A percentile compares a stretch with the other conserved stretches of the same genome.
Evolutionary conservation across 441 rosid species (phyloP).

Genomic region (Adansonia rubrostipa): DNA sequence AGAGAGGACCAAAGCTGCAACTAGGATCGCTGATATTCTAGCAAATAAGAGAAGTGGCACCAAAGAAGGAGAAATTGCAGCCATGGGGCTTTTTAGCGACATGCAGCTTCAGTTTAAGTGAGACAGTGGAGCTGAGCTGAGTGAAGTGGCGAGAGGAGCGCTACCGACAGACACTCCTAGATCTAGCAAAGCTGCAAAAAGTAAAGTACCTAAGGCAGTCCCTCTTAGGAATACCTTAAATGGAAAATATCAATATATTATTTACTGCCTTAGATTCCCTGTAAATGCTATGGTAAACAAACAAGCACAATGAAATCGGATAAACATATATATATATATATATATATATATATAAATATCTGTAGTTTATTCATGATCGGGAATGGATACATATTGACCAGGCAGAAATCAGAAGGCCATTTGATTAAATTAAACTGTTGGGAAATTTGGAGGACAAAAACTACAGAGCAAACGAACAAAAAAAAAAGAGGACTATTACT

Average conservation of each 20-base stretch:
- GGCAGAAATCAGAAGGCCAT: too few species aligned
- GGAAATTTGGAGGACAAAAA: too few species aligned
- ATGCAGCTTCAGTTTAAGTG: neutral
- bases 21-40: conserved; percentile 57
- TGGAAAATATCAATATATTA: neutral
- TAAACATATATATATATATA: too few species aligned
- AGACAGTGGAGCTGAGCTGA: neutral
- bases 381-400: too few species aligned
- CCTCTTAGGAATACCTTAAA: neutral
- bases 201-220: neutral
- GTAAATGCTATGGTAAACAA: neutral
- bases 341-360: too few species aligned
- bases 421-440: too few species aligned
- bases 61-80: conserved; percentile 30
- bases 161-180: conserved; percentile 31
- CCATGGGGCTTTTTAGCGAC: conserved; percentile 21
- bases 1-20: conserved; percentile 59
- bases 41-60: conserved; percentile 62
- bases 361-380: too few species aligned
- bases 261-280: neutral
- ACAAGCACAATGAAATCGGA: neutral
- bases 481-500: neutral
- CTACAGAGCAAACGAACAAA: neutral
- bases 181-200: conserved; percentile 1
- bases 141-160: neutral